phyloP scores from a whole-genome alignment of 2,329 filamentous ascomycete genomes.

The Myriosclerotinia scirpicola region DNA sequence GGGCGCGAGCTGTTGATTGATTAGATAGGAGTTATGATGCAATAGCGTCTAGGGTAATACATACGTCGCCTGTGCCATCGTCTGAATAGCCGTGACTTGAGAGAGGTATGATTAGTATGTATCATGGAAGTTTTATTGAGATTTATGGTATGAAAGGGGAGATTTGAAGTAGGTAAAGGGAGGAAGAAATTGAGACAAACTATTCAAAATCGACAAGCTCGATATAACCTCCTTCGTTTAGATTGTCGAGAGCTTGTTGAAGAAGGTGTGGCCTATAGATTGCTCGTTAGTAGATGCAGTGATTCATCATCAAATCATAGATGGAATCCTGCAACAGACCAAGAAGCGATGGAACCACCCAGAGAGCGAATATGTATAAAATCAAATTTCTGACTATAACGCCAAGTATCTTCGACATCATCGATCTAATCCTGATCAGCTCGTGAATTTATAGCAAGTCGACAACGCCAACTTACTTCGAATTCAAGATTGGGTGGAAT shows the following conservation, averaged over 20 bases:
- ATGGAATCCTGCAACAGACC: conserved; percentile 34
- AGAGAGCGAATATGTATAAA: conserved; percentile 25
- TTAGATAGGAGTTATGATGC: neutral
- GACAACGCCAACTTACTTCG: conserved; percentile 30
- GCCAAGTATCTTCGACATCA: conserved; percentile 39
- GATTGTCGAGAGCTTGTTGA: conserved; percentile 29
- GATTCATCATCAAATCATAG: neutral
- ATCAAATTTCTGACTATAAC: conserved; percentile 27
- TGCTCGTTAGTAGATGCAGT: neutral
- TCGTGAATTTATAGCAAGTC: neutral
- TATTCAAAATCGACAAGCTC: conserved; percentile 35
- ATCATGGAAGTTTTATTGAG: neutral
- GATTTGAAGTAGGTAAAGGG: neutral
- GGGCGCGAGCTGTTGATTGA: conserved; percentile 14
- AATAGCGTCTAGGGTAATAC: neutral
- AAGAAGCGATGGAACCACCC: conserved; percentile 42
- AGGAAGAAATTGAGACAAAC: conserved; percentile 24
- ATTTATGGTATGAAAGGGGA: neutral
- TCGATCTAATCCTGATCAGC: conserved; percentile 33
- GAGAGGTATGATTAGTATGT: neutral
- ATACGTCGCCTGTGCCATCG: conserved; percentile 9
- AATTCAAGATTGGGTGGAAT: conserved; percentile 37
- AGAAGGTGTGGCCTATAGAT: conserved; percentile 35
- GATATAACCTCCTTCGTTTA: conserved; percentile 35
- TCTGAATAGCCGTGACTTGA: conserved; percentile 15